phyloP scores from a whole-genome alignment of 306 rosid species.

The Cucumis sativus region Cucumber_9930_V3 NC_026657.2:23397501-23398000 shows the following conservation, averaged over 20 bases:
- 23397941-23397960: constrained; percentile 12
- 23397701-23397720: not conserved
- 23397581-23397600: not conserved
- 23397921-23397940: constrained; percentile 29
- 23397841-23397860: constrained; percentile 37
- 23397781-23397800: not conserved
- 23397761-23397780: not conserved
- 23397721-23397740: not conserved
- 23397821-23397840: not conserved
- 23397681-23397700: not conserved
- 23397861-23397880: constrained; percentile 69
- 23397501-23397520: constrained; percentile 76
- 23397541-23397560: constrained; percentile 71
- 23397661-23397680: not conserved
- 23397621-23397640: not conserved
- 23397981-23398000: not conserved
- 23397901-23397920: constrained; percentile 11
- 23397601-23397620: not conserved
- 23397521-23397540: constrained; percentile 68
- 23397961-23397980: not conserved
- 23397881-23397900: constrained; percentile 28
- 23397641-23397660: not conserved
- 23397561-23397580: not conserved
- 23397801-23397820: not conserved
- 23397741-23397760: not conserved